Evolutionary conservation across 441 rosid genomes (phyloP), one percentile per base, ranked within the genome.

Genomic region (Manihot esculenta): DNA sequence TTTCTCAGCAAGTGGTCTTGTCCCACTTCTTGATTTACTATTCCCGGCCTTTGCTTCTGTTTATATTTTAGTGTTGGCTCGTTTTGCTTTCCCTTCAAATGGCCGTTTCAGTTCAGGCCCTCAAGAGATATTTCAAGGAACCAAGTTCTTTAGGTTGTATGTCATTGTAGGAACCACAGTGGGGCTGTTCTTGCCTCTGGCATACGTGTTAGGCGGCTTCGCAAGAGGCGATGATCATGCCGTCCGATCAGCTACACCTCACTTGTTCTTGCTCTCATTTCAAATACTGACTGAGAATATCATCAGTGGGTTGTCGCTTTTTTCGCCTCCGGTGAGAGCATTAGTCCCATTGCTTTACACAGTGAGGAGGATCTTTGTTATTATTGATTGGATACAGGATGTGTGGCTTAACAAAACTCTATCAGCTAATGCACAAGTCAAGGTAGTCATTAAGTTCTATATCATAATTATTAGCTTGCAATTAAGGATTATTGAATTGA

Each of bases 241-340:
- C 0, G 94, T 89, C 38, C 84, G 92, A 26, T 90, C 94, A 18
- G 91, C 93, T 0, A 89, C 99, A 0, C 98, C 94, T 6, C 96
- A 89, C 69, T 69, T 90, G 79, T 92, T 92, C 85, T 72, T 92
- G 77, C 88, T 90, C 18, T 89, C 97, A 0, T 92, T 86, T 77
- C 99, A 94, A 79, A 92, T 94, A 66, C 87, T 94, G 33, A 86
- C 97, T 0, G 98, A 90, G 80, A 94, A 90, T 64, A 66, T 90
- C 14, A 81, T 90, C 20, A 87, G 89, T 38, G 86, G 98, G 55
- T 26, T 92, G 64, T 87, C 93, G 2, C 76, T 90, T 55, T 89
- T 92, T 69, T 94, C 97, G 6, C 80, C 87, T 0, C 98, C 99
- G 0, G 97, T 92, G 66, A 84, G 96, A 76, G 96, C 93, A 2